Base-by-base conservation (phyloP, 495 filamentous ascomycete species). In the Lasiosphaeris hirsuta region DNA sequence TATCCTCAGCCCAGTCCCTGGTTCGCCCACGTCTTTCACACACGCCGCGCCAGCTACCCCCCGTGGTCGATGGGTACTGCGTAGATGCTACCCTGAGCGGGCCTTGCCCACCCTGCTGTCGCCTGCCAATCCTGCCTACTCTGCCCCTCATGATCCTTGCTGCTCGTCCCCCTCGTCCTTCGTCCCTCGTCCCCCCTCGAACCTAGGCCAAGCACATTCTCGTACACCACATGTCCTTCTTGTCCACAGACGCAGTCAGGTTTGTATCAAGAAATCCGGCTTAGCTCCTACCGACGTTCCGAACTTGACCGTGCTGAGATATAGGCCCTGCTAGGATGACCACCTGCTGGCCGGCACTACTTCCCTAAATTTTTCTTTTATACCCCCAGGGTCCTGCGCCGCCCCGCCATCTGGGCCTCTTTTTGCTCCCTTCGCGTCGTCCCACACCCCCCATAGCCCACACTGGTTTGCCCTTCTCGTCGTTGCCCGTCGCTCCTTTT, bases 221-320 rank as follows among this genome's bases (percentile, higher is more conserved):
- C 74, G 68, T 70, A 75, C 76, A 75, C 75, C 72, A 69, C 65
- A 47, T 66, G 62, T 69, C 68, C 69, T 69, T 67, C 59, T 66
- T 68, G 63, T 72, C 65, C 69, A 75, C 66, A 76, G 69, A 78
- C 67, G 68, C 69, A 64, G 71, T 69, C 72, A 72, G 67, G 74
- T 68, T 72, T 77, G 74, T 74, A 73, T 72, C 75, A 77, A 72
- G 71, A 66, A 72, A 72, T 69, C 75, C 75, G 75, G 75, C 73
- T 75, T 74, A 74, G 71, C 70, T 76, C 74, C 72, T 79, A 77
- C 76, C 73, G 74, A 71, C 66, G 75, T 74, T 72, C 76, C 74
- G 72, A 73, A 64, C 74, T 65, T 71, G 71, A 68, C 71, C 72
- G 65, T 72, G 70, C 70, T 73, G 72, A 68, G 68, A 66, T 63